Evolutionary conservation across 345 rosid genomes (phyloP).

Genomic region (Streptanthus diversifolius): DNA sequence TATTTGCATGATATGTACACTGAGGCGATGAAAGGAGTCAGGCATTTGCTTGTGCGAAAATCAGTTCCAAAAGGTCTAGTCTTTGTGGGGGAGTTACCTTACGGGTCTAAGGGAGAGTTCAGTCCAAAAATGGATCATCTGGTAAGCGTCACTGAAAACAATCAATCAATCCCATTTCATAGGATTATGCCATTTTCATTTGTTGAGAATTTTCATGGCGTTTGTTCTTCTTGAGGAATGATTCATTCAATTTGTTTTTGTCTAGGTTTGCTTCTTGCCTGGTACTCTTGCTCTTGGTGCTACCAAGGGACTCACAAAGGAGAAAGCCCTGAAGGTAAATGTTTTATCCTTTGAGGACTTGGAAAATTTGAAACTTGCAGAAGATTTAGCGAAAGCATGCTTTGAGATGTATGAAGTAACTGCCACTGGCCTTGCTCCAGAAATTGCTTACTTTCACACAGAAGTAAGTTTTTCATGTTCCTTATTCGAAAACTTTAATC

Average conservation of each 20-base stretch:
- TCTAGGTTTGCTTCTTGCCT: slow-evolving; percentile 91
- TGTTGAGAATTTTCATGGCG: not conserved
- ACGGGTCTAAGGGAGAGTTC: slow-evolving; percentile 66
- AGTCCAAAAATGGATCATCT: slow-evolving; percentile 99
- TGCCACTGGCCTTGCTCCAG: slow-evolving; percentile 96
- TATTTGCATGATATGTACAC: slow-evolving; percentile 82
- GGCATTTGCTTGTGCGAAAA: slow-evolving; percentile 73
- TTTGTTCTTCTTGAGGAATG: slow-evolving; percentile 10
- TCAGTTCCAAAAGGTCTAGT: slow-evolving; percentile 77
- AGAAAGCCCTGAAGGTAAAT: slow-evolving; percentile 71
- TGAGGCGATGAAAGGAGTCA: slow-evolving; percentile 96
- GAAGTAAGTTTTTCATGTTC: slow-evolving; percentile 42
- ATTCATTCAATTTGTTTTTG: not conserved
- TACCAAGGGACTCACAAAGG: slow-evolving; percentile 81
- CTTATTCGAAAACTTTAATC: not conserved
- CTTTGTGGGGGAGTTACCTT: slow-evolving; percentile 95
- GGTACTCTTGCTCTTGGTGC: slow-evolving; percentile 98
- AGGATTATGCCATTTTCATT: not conserved
- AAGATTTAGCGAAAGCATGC: slow-evolving; percentile 85
- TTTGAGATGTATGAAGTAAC: slow-evolving; percentile 94
- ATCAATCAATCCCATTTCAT: not conserved
- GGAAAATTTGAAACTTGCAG: slow-evolving; percentile 93
- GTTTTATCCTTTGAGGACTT: slow-evolving; percentile 80
- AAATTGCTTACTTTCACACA: slow-evolving; percentile 94
- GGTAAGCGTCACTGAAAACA: slow-evolving; percentile 46